These are phyloP conservation scores for Amanita rubescens DNA, from an alignment of 768 basidiomycete genomes.

Conservation along the genomic window DNA sequence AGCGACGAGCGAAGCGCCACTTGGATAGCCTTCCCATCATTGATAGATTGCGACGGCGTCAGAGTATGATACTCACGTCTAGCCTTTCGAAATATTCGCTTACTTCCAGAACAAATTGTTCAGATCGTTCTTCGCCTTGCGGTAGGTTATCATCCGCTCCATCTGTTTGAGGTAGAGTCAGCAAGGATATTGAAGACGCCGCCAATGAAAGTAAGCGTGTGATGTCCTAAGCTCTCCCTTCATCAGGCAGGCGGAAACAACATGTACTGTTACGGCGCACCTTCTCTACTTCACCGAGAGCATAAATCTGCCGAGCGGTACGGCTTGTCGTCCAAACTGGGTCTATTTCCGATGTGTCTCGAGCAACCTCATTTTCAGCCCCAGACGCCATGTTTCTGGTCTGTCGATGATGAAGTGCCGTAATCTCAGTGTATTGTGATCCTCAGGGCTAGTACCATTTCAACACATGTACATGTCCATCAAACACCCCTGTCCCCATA, in stretches of 20 bases:
- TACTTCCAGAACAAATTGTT: conserved; percentile 79
- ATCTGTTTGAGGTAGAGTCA: conserved; percentile 82
- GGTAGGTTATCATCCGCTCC: conserved; percentile 58
- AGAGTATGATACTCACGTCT: conserved; percentile 42
- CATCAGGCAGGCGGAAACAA: neutral
- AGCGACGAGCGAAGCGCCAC: conserved; percentile 67
- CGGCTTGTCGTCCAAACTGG: conserved; percentile 78
- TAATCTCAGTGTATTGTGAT: neutral
- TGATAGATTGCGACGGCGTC: neutral
- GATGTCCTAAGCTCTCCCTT: conserved; percentile 49
- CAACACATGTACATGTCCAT: neutral
- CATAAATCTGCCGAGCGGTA: conserved; percentile 76
- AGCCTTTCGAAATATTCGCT: conserved; percentile 82
- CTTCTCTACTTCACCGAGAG: conserved; percentile 76
- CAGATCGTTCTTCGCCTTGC: conserved; percentile 76
- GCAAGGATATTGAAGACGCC: conserved; percentile 69
- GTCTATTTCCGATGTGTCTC: conserved; percentile 46
- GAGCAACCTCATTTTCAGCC: conserved; percentile 22
- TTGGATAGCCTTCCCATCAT: conserved; percentile 54
- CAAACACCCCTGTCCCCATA: neutral
- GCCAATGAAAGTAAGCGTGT: conserved; percentile 68
- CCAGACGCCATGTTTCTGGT: conserved; percentile 17
- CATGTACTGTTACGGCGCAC: conserved; percentile 25
- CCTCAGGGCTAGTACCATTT: neutral
- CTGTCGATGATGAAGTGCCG: neutral